A percentile compares a stretch with the other conserved stretches of the same genome.
phyloP scores from a whole-genome alignment of 345 rosid species.

The Euclidium syriacum region DNA sequence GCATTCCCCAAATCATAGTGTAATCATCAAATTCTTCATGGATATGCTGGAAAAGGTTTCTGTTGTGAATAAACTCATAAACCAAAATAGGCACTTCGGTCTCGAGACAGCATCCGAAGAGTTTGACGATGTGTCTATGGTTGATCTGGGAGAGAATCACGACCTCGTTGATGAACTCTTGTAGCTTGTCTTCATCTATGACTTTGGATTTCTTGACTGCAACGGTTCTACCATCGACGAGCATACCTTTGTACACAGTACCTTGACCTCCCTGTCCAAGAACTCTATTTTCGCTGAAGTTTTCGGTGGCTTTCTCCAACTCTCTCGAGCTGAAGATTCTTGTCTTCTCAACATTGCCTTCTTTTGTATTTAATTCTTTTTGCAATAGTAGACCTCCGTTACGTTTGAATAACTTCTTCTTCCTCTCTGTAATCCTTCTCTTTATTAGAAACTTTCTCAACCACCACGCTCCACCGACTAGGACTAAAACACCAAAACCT shows the following conservation, averaged over 20 bases:
- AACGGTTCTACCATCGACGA: slow-evolving; percentile 23
- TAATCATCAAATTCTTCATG: slow-evolving; percentile 21
- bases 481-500: slow-evolving; percentile 4
- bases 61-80: slow-evolving; percentile 38
- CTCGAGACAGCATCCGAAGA: slow-evolving; percentile 50
- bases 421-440: neutral
- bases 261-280: slow-evolving; percentile 44
- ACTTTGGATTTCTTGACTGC: slow-evolving; percentile 46
- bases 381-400: slow-evolving; percentile 31
- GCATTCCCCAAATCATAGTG: slow-evolving; percentile 32
- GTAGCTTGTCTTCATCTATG: slow-evolving; percentile 35
- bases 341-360: slow-evolving; percentile 3
- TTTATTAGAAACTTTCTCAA: neutral
- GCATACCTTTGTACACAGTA: slow-evolving; percentile 40
- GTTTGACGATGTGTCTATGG: slow-evolving; percentile 37
- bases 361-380: slow-evolving; percentile 14
- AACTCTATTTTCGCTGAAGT: slow-evolving; percentile 29
- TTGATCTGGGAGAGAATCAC: slow-evolving; percentile 42
- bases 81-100: slow-evolving; percentile 42
- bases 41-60: slow-evolving; percentile 39
- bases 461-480: slow-evolving; percentile 1
- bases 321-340: slow-evolving; percentile 34
- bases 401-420: slow-evolving; percentile 20
- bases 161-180: slow-evolving; percentile 47
- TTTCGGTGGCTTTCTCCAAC: slow-evolving; percentile 37